phyloP scores from a whole-genome alignment of 768 basidiomycete species.

The Imleria badia region DNA sequence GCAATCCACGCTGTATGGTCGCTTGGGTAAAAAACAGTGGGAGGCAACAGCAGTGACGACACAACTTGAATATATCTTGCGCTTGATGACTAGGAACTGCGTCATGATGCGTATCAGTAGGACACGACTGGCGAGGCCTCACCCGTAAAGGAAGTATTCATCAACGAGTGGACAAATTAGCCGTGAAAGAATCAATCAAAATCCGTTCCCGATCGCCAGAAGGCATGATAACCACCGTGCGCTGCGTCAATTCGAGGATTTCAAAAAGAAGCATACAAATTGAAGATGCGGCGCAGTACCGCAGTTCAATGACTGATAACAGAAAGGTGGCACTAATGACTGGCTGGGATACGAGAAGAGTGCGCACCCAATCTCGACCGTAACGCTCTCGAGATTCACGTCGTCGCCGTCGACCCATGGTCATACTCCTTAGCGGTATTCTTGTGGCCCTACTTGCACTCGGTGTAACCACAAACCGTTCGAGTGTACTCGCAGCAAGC shows the following conservation, averaged over 20 bases:
- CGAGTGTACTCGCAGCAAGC: background rate
- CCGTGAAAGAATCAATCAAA: background rate
- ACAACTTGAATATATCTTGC: background rate
- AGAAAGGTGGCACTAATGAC: background rate
- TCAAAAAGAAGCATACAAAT: background rate
- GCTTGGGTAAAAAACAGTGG: too few relatives aligned
- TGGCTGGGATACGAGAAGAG: background rate
- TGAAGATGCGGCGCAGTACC: background rate
- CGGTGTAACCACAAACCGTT: background rate
- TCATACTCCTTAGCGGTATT: background rate
- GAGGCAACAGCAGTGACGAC: background rate
- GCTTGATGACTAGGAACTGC: background rate
- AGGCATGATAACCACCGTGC: background rate
- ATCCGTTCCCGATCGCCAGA: background rate
- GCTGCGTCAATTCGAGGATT: background rate
- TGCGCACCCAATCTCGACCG: background rate
- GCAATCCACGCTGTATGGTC: too few relatives aligned
- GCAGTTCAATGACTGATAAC: background rate
- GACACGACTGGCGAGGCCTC: background rate
- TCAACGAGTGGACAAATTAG: background rate
- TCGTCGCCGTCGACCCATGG: background rate
- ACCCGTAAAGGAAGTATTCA: background rate
- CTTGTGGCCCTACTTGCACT: background rate
- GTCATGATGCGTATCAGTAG: background rate
- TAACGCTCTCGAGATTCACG: background rate